Evolutionary conservation across 805 yeast species (phyloP), one percentile per base, ranked within the genome.

Genomic region (Dipodascus geniculatus): DNA sequence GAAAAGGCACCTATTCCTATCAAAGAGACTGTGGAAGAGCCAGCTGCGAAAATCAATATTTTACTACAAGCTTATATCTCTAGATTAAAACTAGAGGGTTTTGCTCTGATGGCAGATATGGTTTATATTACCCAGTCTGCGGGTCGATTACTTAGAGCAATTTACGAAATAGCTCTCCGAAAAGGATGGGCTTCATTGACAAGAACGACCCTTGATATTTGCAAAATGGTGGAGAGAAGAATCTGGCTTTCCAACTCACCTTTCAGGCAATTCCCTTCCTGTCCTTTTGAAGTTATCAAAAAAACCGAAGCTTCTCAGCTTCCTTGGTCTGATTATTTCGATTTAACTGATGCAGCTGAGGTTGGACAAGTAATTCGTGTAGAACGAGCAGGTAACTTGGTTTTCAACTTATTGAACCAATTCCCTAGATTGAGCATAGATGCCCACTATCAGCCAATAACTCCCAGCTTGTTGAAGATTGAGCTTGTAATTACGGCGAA

Each of bases 81-180:
- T 0, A 69, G 82, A 38, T 70, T 90, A 22, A 71, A 74, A 8
- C 71, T 93, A 17, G 93, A 85, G 0, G 98, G 98, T 0, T 87
- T 87, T 70, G 96, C 97, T 0, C 69, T 95, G 56, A 81, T 85
- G 76, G 81, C 96, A 0, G 99, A 93, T 71, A 88, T 90, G 96
- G 75, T 87, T 2, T 93, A 87, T 64, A 80, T 93, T 44, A 85
- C 93, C 0, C 98, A 93, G 67, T 87, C 95, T 44, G 97, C 96
- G 0, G 91, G 95, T 2, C 77, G 99, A 63, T 68, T 93, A 42
- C 72, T 90, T 54, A 71, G 97, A 54, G 97, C 98, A 0, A 77
- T 95, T 57, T 81, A 78, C 65, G 96, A 91, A 63, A 79, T 93
- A 33, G 78, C 86, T 8, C 60, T 86, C 49, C 73, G 75, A 52